Conservation (phyloP, 345 rosid genomes). For the Hibiscus syriacus region DNA sequence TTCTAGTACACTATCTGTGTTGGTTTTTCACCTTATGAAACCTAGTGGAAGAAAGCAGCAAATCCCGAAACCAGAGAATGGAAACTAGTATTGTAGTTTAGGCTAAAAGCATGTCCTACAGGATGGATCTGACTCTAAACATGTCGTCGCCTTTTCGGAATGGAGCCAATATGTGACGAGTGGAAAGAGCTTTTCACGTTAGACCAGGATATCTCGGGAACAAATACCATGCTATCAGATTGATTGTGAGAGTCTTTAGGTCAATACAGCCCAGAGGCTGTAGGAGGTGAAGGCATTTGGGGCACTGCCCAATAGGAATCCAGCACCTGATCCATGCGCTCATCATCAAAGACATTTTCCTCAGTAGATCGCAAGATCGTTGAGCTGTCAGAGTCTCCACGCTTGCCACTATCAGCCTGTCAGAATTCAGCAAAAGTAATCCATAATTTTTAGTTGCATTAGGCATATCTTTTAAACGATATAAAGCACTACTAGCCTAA, state of each 20-base stretch:
- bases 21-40: neutral
- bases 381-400: slow-evolving; percentile 69
- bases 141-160: slow-evolving; percentile 23
- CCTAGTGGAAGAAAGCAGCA: neutral
- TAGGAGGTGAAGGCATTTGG: slow-evolving; percentile 83
- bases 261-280: slow-evolving; percentile 86
- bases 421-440: neutral
- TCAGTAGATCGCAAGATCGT: slow-evolving; percentile 52
- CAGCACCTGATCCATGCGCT: slow-evolving; percentile 51
- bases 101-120: slow-evolving; percentile 6
- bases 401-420: slow-evolving; percentile 68
- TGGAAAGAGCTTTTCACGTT: slow-evolving; percentile 19
- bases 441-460: neutral
- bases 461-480: neutral
- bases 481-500: neutral
- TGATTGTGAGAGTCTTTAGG: slow-evolving; percentile 38
- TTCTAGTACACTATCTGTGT: neutral
- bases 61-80: neutral
- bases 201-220: slow-evolving; percentile 58
- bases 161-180: slow-evolving; percentile 12
- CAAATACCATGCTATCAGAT: slow-evolving; percentile 36
- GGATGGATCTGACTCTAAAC: slow-evolving; percentile 11
- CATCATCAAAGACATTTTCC: slow-evolving; percentile 43
- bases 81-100: neutral
- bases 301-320: slow-evolving; percentile 71